Evolutionary conservation across 2,329 filamentous ascomycete species (phyloP).

Genomic region (Microdochium trichocladiopsis): DNA sequence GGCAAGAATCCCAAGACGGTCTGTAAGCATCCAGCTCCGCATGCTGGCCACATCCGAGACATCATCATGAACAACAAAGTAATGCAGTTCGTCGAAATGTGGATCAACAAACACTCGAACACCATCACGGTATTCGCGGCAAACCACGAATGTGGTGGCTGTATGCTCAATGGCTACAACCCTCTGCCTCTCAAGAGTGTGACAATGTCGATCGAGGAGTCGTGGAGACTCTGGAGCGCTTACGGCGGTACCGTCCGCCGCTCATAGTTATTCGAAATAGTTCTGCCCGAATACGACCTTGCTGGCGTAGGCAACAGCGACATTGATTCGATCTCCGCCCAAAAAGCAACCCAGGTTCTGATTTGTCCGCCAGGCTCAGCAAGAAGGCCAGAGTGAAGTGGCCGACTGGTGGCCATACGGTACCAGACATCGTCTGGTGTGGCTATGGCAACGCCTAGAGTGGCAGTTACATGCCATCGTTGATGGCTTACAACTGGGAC

Average conservation of each 20-base stretch:
- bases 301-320: constrained; percentile 18
- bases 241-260: constrained; percentile 21
- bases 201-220: constrained; percentile 21
- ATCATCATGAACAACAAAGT: constrained; percentile 30
- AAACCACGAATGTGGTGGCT: constrained; percentile 31
- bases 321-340: constrained; percentile 17
- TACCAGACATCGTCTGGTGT: constrained; percentile 25
- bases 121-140: constrained; percentile 30
- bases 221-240: constrained; percentile 14
- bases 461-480: constrained; percentile 8
- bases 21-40: constrained; percentile 10
- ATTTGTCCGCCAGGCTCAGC: constrained; percentile 20
- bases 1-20: constrained; percentile 8
- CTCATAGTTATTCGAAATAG: constrained; percentile 16
- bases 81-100: constrained; percentile 25
- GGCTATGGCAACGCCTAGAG: constrained; percentile 19
- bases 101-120: constrained; percentile 29
- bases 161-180: constrained; percentile 28
- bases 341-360: constrained; percentile 15
- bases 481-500: constrained; percentile 16
- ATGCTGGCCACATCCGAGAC: constrained; percentile 39
- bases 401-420: constrained; percentile 24
- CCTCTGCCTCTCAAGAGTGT: constrained; percentile 20
- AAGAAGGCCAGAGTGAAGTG: constrained; percentile 22
- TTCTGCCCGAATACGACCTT: constrained; percentile 23